phyloP scores from a whole-genome alignment of 371 early-diverging fungal species.

The Rhizopus stolonifer region DNA sequence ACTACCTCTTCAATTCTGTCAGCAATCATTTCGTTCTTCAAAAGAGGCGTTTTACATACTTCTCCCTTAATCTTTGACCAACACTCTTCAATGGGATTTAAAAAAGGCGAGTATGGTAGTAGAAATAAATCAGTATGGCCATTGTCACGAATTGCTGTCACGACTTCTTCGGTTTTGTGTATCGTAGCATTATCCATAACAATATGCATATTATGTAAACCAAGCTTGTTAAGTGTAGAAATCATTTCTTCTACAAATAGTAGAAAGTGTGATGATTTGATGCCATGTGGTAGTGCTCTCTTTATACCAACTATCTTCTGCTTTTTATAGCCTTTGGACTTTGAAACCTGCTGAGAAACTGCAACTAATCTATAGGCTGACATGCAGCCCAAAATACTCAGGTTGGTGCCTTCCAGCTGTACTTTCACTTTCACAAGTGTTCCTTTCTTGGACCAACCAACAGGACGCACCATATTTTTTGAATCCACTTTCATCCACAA shows the following conservation, averaged over 20 bases:
- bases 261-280: neutral
- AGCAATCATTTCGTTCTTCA: conserved; percentile 13
- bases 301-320: conserved; percentile 9
- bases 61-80: conserved; percentile 11
- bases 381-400: conserved; percentile 13
- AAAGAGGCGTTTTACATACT: conserved; percentile 1
- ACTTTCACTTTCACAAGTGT: conserved; percentile 15
- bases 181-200: conserved; percentile 20
- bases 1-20: conserved; percentile 8
- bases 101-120: neutral
- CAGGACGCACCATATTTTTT: conserved; percentile 1
- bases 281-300: conserved; percentile 13
- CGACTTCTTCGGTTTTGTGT: conserved; percentile 13
- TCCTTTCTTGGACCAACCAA: conserved; percentile 12
- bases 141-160: neutral
- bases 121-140: neutral
- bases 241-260: conserved; percentile 4
- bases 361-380: conserved; percentile 11
- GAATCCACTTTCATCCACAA: neutral
- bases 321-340: conserved; percentile 1
- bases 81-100: conserved; percentile 1
- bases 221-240: conserved; percentile 7
- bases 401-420: conserved; percentile 6
- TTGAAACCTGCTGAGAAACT: conserved; percentile 16
- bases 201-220: conserved; percentile 17